A percentile compares a stretch with the other conserved stretches of the same genome.
These are phyloP conservation scores for Rhizopogon vulgaris DNA, from an alignment of 768 basidiomycete genomes.

Conservation along the genomic window DNA sequence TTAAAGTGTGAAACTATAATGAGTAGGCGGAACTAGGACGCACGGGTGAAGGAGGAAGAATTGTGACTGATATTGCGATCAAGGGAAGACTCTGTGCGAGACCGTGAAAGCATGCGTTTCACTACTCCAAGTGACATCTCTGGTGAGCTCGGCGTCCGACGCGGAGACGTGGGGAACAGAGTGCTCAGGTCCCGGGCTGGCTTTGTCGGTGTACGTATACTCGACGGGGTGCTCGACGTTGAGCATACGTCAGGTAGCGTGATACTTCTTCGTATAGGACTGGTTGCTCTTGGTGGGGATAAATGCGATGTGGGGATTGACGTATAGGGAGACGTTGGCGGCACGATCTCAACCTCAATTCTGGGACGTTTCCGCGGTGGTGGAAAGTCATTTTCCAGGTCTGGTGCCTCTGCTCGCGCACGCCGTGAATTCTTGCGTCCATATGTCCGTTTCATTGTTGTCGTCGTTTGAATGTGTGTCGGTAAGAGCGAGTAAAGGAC, in stretches of 20 bases:
- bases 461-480: background rate
- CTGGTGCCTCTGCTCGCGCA: background rate
- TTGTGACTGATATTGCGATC: conserved; percentile 16
- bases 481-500: too few relatives aligned
- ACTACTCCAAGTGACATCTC: conserved; percentile 37
- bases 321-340: background rate
- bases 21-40: background rate
- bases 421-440: conserved; percentile 24
- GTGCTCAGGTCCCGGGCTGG: conserved; percentile 38
- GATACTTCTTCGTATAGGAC: background rate
- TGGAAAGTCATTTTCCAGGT: background rate
- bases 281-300: background rate
- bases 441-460: conserved; percentile 31
- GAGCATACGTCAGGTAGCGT: background rate
- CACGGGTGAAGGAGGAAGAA: background rate
- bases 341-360: conserved; percentile 25
- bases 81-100: conserved; percentile 55
- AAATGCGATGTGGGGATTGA: background rate
- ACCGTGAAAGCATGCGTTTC: conserved; percentile 68
- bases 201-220: conserved; percentile 15
- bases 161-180: conserved; percentile 36
- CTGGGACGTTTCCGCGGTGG: conserved; percentile 26
- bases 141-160: conserved; percentile 25
- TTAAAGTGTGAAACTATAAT: background rate
- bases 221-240: background rate